Evolutionary conservation across 805 yeast genomes (phyloP).

Genomic region (Myxozyma sirexii): DNA sequence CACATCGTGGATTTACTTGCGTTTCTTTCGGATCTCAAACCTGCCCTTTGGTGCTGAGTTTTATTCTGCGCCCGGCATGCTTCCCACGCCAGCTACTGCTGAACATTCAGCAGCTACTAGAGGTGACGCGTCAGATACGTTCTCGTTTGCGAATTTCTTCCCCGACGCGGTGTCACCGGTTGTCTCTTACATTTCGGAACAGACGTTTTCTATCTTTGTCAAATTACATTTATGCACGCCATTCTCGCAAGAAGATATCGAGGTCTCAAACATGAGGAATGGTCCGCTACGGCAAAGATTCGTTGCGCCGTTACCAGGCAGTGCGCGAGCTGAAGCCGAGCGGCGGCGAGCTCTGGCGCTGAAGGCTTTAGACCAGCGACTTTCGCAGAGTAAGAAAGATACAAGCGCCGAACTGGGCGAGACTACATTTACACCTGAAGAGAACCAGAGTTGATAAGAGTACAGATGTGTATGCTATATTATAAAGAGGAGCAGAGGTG

Average conservation of each 20-base stretch:
- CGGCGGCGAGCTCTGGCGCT: slow-evolving; percentile 43
- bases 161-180: slow-evolving; percentile 56
- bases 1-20: slow-evolving; percentile 71
- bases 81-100: slow-evolving; percentile 28
- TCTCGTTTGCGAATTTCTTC: slow-evolving; percentile 80
- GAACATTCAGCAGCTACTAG: slow-evolving; percentile 42
- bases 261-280: slow-evolving; percentile 28
- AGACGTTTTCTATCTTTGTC: slow-evolving; percentile 16
- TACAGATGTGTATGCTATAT: not conserved
- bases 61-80: slow-evolving; percentile 10
- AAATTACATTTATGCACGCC: slow-evolving; percentile 28
- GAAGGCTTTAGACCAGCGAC: slow-evolving; percentile 41
- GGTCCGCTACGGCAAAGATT: slow-evolving; percentile 31
- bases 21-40: slow-evolving; percentile 54
- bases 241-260: slow-evolving; percentile 31
- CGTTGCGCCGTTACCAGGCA: slow-evolving; percentile 35
- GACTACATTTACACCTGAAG: slow-evolving; percentile 30
- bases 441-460: slow-evolving; percentile 45
- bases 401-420: slow-evolving; percentile 24
- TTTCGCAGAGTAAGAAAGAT: slow-evolving; percentile 28
- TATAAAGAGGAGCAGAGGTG: too few species aligned
- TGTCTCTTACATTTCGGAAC: slow-evolving; percentile 27
- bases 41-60: slow-evolving; percentile 11
- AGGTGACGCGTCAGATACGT: slow-evolving; percentile 92
- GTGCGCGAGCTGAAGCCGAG: slow-evolving; percentile 43